These are phyloP conservation scores for Malassezia restricta DNA, from an alignment of 1,284 basidiomycete species.

Conservation along the genomic window DNA sequence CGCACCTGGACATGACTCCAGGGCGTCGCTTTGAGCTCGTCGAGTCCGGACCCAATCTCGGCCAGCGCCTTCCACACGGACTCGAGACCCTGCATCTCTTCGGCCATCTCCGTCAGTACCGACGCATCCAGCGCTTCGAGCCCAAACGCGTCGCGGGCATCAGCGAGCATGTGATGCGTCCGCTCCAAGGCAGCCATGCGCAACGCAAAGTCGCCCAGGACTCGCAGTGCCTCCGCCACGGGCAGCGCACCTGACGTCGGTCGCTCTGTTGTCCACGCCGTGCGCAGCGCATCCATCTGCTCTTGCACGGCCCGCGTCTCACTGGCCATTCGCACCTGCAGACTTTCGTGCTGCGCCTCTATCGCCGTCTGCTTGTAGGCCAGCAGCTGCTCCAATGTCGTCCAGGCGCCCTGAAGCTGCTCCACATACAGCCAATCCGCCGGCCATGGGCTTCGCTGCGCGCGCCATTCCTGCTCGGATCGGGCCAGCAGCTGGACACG, in stretches of 20 bases:
- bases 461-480: slow-evolving; percentile 91
- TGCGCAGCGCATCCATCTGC: slow-evolving; percentile 62
- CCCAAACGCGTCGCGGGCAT: slow-evolving; percentile 91
- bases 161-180: slow-evolving; percentile 81
- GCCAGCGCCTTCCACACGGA: slow-evolving; percentile 97
- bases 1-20: slow-evolving; percentile 81
- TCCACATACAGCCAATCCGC: slow-evolving; percentile 97
- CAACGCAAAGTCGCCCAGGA: slow-evolving; percentile 83
- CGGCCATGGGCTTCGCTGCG: slow-evolving; percentile 90
- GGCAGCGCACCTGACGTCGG: slow-evolving; percentile 92
- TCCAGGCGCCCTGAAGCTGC: slow-evolving; percentile 93
- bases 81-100: slow-evolving; percentile 89
- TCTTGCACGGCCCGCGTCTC: slow-evolving; percentile 80
- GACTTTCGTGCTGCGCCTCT: slow-evolving; percentile 88
- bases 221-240: slow-evolving; percentile 86
- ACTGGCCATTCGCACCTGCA: slow-evolving; percentile 96
- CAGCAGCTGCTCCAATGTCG: slow-evolving; percentile 92
- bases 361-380: slow-evolving; percentile 96
- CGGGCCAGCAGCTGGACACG: slow-evolving; percentile 85
- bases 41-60: slow-evolving; percentile 87
- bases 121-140: slow-evolving; percentile 81
- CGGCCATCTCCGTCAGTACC: slow-evolving; percentile 79
- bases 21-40: slow-evolving; percentile 70
- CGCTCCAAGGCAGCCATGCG: slow-evolving; percentile 79
- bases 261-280: slow-evolving; percentile 88